These are phyloP conservation scores for Malassezia sympodialis DNA, from an alignment of 1,284 basidiomycete genomes.

Conservation along the genomic window DNA sequence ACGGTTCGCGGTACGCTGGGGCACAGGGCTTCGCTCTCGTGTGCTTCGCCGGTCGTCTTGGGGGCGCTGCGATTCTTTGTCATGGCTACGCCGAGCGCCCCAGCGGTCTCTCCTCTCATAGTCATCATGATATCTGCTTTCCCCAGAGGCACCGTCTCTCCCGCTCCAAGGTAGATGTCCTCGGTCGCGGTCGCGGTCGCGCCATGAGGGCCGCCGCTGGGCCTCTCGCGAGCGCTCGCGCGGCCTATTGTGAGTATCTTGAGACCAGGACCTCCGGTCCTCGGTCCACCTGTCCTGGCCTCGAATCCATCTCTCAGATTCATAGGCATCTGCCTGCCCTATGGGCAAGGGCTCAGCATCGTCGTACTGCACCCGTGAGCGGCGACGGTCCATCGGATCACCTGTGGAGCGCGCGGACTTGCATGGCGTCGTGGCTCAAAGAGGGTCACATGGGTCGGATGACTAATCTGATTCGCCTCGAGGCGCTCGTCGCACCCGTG, in stretches of 20 bases:
- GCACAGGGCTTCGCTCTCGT: not conserved
- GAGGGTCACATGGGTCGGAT: not conserved
- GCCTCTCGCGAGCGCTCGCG: not conserved
- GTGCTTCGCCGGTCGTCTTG: not conserved
- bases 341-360: not conserved
- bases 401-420: not conserved
- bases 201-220: not conserved
- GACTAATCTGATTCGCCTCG: not conserved
- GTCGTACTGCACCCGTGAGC: conserved; percentile 5
- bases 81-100: not conserved
- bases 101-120: not conserved
- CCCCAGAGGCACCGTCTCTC: not conserved
- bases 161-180: not conserved
- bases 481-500: not conserved
- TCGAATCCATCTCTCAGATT: not conserved
- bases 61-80: not conserved
- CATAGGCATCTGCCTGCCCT: not conserved
- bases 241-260: not conserved
- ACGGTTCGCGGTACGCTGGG: not conserved
- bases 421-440: not conserved
- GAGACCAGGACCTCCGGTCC: not conserved
- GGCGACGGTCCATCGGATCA: not conserved
- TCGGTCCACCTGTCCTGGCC: not conserved
- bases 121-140: not conserved
- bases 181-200: not conserved